phyloP scores from a whole-genome alignment of 2,329 filamentous ascomycete genomes.

The Pseudogymnoascus sp. region DNA sequence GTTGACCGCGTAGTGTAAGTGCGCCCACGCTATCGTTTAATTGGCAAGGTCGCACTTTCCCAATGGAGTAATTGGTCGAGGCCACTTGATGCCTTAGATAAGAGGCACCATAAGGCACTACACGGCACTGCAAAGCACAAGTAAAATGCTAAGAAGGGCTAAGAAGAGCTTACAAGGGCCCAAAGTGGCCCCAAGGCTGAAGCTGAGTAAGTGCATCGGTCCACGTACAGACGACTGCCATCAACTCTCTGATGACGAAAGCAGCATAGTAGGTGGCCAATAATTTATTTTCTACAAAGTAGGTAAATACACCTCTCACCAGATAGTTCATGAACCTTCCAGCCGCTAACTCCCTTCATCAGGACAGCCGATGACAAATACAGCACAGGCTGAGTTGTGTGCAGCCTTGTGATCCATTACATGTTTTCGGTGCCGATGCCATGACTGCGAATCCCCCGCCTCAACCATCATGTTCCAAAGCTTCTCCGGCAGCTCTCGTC shows the following conservation, averaged over 20 bases:
- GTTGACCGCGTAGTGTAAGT: slow-evolving; percentile 9
- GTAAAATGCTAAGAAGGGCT: background rate
- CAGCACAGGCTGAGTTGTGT: background rate
- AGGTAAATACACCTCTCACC: background rate
- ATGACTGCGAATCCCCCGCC: slow-evolving; percentile 14
- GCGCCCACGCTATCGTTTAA: slow-evolving; percentile 2
- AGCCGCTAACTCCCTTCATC: background rate
- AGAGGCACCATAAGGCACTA: background rate
- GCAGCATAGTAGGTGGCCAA: slow-evolving; percentile 1
- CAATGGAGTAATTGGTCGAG: slow-evolving; percentile 4
- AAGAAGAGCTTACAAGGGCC: background rate
- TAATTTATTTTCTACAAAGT: background rate
- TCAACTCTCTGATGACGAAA: background rate
- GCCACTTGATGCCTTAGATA: background rate
- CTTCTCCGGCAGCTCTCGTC: slow-evolving; percentile 81
- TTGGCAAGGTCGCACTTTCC: slow-evolving; percentile 8
- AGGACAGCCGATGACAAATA: slow-evolving; percentile 1
- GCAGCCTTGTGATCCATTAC: background rate
- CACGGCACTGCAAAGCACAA: background rate
- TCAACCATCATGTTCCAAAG: slow-evolving; percentile 67
- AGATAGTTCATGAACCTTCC: background rate
- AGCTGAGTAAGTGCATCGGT: slow-evolving; percentile 5
- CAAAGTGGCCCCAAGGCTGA: background rate
- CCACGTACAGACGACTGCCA: background rate
- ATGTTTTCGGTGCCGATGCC: background rate